Evolutionary conservation across 2,329 filamentous ascomycete species (phyloP), one percentile per base, ranked within the genome.

Genomic region (Stagonosporopsis vannaccii): DNA sequence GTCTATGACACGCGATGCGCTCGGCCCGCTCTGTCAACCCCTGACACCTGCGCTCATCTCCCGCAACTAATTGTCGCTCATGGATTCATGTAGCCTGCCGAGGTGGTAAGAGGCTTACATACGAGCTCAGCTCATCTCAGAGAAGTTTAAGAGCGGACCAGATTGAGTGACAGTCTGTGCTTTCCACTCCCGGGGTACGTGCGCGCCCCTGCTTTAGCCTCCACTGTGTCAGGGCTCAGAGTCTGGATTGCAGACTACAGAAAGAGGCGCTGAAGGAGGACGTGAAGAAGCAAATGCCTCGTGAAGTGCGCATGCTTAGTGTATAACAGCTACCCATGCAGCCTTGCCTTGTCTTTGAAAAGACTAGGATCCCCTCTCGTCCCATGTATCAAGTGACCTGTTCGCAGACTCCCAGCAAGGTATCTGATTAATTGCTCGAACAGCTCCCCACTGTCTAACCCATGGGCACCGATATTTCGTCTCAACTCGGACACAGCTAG

Each of bases 151-250:
- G 19, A 22, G 20, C 20, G 20, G 20, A 30, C 7, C 17, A 33
- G 25, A 30, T 28, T 0, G 19, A 28, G 22, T 23, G 15, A 26
- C 19, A n/a, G 51, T 54, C 40, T 40, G 33, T 55, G 51, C 25
- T 23, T 32, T 43, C n/a, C 48, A 23, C 48, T 25, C 33, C 45
- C 40, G 44, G 39, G 37, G 26, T 12, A 1, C 23, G 17, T 36
- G 22, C 25, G 30, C 39, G n/a, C 39, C 47, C 47, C 39, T 43
- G 47, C 39, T 30, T 44, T 55, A 55, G 51, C 20, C 36, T 49
- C 51, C 51, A 33, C 33, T 13, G 35, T 25, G 15, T 45, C 49
- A 39, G 23, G 19, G 33, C 49, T 33, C 26, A 45, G 32, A 40
- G 39, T 26, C 44, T 55, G 22, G 51, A 55, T 43, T 25, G 20